Evolutionary conservation across 371 early-diverging fungal species (phyloP), one percentile per base, ranked within the genome.

Genomic region (Mortierella sp.): DNA sequence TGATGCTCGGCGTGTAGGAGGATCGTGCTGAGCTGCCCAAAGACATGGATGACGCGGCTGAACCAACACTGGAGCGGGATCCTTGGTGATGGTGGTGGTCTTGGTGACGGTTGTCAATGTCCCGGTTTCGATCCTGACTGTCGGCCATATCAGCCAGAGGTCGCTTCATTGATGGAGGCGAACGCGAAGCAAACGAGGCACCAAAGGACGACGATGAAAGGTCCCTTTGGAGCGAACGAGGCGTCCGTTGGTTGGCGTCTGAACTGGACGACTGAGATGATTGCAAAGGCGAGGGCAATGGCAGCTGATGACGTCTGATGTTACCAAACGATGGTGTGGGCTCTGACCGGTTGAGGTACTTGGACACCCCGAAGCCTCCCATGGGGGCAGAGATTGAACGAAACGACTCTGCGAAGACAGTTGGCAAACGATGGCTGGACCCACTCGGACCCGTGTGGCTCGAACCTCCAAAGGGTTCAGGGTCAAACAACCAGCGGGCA

Each of bases 361-460:
- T 85, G 61, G 86, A 78, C 14, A 85, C 86, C 21, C 86, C 86
- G 21, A 85, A 85, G 13, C 86, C 86, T 50, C 86, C 86, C 86
- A 85, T 85, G 3, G 86, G 86, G 2, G 86, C 86, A 31, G 86
- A 81, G 24, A 84, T 9, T 1, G 81, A 14, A 34, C 86, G 72
- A 74, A 85, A 78, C 2, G 86, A 79, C 40, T 85, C 86, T 24
- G 86, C 69, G 31, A 85, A 78, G 46, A 85, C 54, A 10, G 81
- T 76, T 0, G 86, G 81, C 34, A 85, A 48, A 5, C 86, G 81
- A 34, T 69, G 70, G 16, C 75, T 57, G 1, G 78, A 40, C 48
- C 78, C 31, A n/a, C 69, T 26, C 37, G 78, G 78, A 26, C 79
- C 31, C 31, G 78, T 57, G 59, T 74, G 71, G 16, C 76, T 61